Base-by-base conservation (phyloP, 2,329 filamentous ascomycete species). In the Scedosporium aurantiacum region DNA sequence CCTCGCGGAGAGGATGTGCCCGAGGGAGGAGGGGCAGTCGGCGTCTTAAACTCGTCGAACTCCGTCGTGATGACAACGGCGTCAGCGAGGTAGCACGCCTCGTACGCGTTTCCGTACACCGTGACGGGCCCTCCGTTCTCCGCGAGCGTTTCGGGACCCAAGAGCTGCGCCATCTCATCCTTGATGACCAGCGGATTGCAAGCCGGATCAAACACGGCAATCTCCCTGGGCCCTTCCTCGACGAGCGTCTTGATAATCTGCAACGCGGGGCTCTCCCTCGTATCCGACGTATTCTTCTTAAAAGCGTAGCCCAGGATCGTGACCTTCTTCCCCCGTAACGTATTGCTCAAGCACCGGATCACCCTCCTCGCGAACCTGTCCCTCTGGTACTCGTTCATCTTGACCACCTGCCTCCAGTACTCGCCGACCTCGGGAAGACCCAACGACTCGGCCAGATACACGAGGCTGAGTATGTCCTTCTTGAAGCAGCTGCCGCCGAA, bases 401-500 rank as follows among this genome's bases (percentile, higher is more conserved):
- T 81, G 63, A 91, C 80, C 2, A 93, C 87, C 62, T 84, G 80
- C 63, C 79, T 79, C 89, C 89, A 93, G 75, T 91, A 92, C 64
- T 84, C 81, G 40, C 84, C 87, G 0, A 92, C 88, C 67, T 91
- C 86, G 3, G 81, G 79, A 10, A 91, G 76, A 59, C 86, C 82
- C 61, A 91, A 77, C 2, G 81, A 83, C 67, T 90, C 85, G 16
- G 89, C 85, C 32, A 92, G 78, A 73, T 92, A 91, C 18, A 86
- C 82, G 43, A 93, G 75, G 71, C 82, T 88, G 57, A 89, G 78
- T 50, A 91, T 83, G 69, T 93, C 89, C 73, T 93, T 93, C 72
- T 87, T 85, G 78, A 93, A 91, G 73, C 89, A 93, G 63, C 84
- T 88, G 21, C 89, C 89, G 61, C 89, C 89, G 68, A 92, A 93